Evolutionary conservation across 768 basidiomycete genomes (phyloP), one percentile per base, ranked within the genome.

Genomic region (Leccinum disarticulatum): DNA sequence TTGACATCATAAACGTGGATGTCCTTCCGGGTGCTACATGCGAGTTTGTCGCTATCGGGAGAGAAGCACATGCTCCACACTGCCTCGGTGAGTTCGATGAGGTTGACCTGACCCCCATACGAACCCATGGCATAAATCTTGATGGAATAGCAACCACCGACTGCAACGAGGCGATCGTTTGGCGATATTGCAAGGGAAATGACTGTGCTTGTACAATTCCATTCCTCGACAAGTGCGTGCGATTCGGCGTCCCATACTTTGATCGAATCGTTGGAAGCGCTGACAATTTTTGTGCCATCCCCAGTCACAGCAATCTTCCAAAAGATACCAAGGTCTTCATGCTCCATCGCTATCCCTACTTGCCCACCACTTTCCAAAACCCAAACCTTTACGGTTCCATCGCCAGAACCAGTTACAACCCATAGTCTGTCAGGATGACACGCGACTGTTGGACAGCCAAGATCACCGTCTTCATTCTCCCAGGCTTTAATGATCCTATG

Each of bases 191-290:
- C 19, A 14, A 48, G 11, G 1, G 46, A 19, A 3, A 1, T 6
- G 10, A 14, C 4, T 5, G 1, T 1, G 2, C 10, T 3, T 13
- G 3, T 6, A 25, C 6, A 19, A 4, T 15, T 4, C 4, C 14
- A 48, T 25, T 48, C 47, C 14, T 13, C 6, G 25, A 48, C 25
- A 8, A 48, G 47, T 15, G 13, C 2, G 47, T 25, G 47, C 47
- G 47, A 25, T 27, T 48, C 25, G 25, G 25, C 14, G 14, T 25
- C 25, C 47, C 47, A 48, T 25, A 48, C 47, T 25, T 8, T 6
- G 47, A 48, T 48, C 4, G 2, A 6, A 6, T 13, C 3, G 4
- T 14, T 8, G 46, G 9, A 19, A 25, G 10, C 13, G 46, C 22
- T 48, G 25, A 48, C n/a, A n/a, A 48, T 48, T 25, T 48, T 48